Conservation (phyloP, 257 asterid species). For the Solanum dulcamara region DNA sequence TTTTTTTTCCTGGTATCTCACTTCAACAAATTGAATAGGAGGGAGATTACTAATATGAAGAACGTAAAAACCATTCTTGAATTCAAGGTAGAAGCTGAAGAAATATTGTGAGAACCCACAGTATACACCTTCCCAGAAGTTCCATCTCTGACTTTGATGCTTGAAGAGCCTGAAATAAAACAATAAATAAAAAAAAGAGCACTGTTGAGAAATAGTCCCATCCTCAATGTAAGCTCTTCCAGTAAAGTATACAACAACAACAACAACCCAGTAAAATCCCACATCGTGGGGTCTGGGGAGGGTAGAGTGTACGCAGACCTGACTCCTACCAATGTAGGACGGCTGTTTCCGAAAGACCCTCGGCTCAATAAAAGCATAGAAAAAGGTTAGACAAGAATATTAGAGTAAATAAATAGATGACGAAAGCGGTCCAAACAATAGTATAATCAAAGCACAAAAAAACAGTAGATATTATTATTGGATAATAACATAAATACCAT, state of each 20-base stretch:
- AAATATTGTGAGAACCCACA: slow-evolving; percentile 43
- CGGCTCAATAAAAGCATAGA: too few relatives aligned
- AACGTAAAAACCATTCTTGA: slow-evolving; percentile 19
- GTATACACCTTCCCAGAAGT: slow-evolving; percentile 37
- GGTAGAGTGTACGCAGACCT: too few relatives aligned
- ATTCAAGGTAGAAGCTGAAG: slow-evolving; percentile 27
- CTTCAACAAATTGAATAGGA: slow-evolving; percentile 21
- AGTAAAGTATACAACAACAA: neutral
- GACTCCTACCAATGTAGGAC: too few relatives aligned
- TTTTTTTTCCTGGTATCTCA: slow-evolving; percentile 5
- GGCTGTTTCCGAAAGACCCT: too few relatives aligned
- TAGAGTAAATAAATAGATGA: too few relatives aligned
- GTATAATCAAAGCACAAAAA: too few relatives aligned
- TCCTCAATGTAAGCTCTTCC: neutral
- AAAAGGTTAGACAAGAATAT: too few relatives aligned
- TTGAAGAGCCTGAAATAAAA: slow-evolving; percentile 61
- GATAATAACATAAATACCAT: too few relatives aligned
- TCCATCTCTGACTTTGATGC: slow-evolving; percentile 62
- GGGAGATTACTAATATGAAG: slow-evolving; percentile 22
- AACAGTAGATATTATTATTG: too few relatives aligned
- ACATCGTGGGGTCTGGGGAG: too few relatives aligned
- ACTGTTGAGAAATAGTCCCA: neutral
- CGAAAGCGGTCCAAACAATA: too few relatives aligned
- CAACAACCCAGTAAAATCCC: too few relatives aligned
- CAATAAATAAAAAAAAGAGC: neutral